Evolutionary conservation across 2,329 filamentous ascomycete genomes (phyloP).

Genomic region (Neurospora sp.): DNA sequence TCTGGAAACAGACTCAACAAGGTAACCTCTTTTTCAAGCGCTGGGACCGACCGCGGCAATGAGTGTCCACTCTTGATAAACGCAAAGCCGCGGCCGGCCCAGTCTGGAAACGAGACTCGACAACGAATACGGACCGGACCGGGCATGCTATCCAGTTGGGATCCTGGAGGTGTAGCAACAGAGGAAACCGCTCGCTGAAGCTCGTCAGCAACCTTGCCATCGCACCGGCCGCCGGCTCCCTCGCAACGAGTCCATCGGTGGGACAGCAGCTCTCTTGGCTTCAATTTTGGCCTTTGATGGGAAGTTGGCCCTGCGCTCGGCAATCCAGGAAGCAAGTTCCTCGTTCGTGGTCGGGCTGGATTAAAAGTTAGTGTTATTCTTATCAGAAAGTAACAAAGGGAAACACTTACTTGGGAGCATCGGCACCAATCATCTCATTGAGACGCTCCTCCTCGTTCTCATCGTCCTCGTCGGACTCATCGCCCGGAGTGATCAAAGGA

Average conservation of each 20-base stretch:
- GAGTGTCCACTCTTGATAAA: neutral
- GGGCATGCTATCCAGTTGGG: neutral
- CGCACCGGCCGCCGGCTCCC: neutral
- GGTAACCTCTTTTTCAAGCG: too few relatives aligned
- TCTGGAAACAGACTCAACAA: neutral
- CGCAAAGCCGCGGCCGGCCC: neutral
- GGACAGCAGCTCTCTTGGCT: slow-evolving; percentile 25
- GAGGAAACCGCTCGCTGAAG: neutral
- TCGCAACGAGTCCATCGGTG: neutral
- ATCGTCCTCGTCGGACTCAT: neutral
- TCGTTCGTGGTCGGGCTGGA: neutral
- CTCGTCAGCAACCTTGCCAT: neutral
- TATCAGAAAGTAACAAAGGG: neutral
- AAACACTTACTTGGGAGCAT: slow-evolving; percentile 43
- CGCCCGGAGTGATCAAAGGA: neutral
- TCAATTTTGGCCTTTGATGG: slow-evolving; percentile 66
- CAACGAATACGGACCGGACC: neutral
- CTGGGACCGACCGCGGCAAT: neutral
- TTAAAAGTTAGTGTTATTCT: neutral
- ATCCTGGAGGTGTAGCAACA: neutral
- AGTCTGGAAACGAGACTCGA: neutral
- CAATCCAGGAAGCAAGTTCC: slow-evolving; percentile 61
- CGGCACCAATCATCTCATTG: slow-evolving; percentile 43
- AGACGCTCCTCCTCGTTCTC: slow-evolving; percentile 49
- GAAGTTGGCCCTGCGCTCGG: slow-evolving; percentile 68